A percentile compares a stretch with the other conserved stretches of the same genome.
phyloP scores from a whole-genome alignment of 305 asterid genomes.

The Stenogyne calaminthoides region DNA sequence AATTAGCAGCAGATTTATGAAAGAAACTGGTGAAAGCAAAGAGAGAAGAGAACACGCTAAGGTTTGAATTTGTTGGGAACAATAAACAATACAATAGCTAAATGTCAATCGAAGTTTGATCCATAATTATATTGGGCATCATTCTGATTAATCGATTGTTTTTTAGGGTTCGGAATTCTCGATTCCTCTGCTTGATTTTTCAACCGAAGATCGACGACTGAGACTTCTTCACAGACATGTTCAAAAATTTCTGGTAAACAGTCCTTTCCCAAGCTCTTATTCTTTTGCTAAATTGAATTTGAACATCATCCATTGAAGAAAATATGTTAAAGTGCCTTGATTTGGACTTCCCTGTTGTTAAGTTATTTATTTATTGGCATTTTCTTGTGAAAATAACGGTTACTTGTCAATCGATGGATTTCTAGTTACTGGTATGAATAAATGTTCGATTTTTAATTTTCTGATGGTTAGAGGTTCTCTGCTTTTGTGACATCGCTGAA shows the following conservation, averaged over 20 bases:
- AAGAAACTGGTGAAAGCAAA: not conserved
- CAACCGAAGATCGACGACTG: constrained; percentile 33
- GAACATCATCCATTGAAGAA: not conserved
- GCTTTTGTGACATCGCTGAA: not conserved
- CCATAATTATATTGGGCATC: not conserved
- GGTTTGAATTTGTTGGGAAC: constrained; percentile 16
- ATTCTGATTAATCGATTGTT: constrained; percentile 25
- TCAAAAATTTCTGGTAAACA: constrained; percentile 68
- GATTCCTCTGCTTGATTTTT: constrained; percentile 24
- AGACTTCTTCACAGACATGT: constrained; percentile 47
- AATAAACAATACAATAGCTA: not conserved
- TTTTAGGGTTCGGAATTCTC: constrained; percentile 11
- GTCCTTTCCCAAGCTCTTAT: not conserved
- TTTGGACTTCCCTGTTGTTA: constrained; percentile 1
- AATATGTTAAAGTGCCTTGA: constrained; percentile 15
- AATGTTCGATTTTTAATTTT: not conserved
- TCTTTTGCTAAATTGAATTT: constrained; percentile 1
- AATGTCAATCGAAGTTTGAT: constrained; percentile 24
- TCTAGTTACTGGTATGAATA: constrained; percentile 18
- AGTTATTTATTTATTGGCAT: not conserved
- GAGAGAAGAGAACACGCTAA: constrained; percentile 25
- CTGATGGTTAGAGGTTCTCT: constrained; percentile 12
- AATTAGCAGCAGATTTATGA: constrained; percentile 6
- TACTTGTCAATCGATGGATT: constrained; percentile 13
- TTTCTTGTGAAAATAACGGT: constrained; percentile 12